Evolutionary conservation across 257 asterid genomes (phyloP), one percentile per base, ranked within the genome.

Genomic region (Striga asiatica): DNA sequence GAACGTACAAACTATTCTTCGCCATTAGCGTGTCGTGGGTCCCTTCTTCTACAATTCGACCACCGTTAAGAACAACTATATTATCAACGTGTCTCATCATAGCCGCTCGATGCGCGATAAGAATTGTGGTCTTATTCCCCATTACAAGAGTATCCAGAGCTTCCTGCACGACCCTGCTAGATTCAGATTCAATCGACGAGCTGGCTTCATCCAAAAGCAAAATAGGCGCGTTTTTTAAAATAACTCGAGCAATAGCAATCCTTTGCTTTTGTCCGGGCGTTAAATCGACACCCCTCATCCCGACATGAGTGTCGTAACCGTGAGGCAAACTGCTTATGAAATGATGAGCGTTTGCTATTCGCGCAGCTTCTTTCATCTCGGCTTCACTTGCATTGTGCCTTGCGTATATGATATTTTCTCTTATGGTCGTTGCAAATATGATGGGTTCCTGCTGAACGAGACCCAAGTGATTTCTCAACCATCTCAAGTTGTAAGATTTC

Each of bases 341-440:
- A 72, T 92, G 99, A 76, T 92, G 99, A 57, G 99, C 99, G 54
- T 92, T 92, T 34, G 99, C 97, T 56, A 92, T 92, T 74, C 99
- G 81, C 6, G 99, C 99, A 19, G 99, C 99, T 69, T 92, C 99
- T 71, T 92, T 92, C 81, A 92, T 83, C 89, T 92, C 99, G 2
- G 95, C 97, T 81, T 92, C 99, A 53, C 97, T 92, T 8, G 99
- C 99, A 69, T 92, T 92, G 65, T 92, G 99, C 82, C 99, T 79
- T 18, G 99, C 97, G 3, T 92, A 92, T 56, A 92, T 92, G 50
- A 92, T 88, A 55, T 92, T 92, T 55, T 92, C 99, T 76, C 94
- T 73, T 42, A 92, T 76, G 32, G 99, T 88, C 22, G 99, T 88
- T 16, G 99, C 85, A 67, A 92, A 92, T 66, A 92, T 88, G 71